A percentile compares a stretch with the other conserved stretches of the same genome.
phyloP scores from a whole-genome alignment of 1,284 basidiomycete species.

The Hypsizygus ulmarius region DNA sequence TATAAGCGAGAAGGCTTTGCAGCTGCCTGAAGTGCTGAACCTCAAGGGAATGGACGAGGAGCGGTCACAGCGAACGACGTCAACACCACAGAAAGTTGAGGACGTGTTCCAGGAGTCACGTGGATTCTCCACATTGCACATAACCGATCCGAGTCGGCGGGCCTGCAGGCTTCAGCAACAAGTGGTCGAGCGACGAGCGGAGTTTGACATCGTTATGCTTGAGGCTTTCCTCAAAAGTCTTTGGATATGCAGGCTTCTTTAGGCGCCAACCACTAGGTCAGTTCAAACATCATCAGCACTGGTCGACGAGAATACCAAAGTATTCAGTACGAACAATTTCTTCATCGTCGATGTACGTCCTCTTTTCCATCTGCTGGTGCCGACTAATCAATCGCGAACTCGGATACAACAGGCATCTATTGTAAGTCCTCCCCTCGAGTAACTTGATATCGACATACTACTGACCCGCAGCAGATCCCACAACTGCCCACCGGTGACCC shows the following conservation, averaged over 20 bases:
- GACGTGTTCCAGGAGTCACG: not conserved
- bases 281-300: slow-evolving; percentile 47
- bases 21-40: no score
- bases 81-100: no score
- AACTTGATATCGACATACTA: slow-evolving; percentile 21
- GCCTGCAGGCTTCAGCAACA: no score
- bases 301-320: slow-evolving; percentile 58
- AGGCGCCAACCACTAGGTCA: slow-evolving; percentile 65
- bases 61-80: not conserved
- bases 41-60: no score
- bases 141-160: no score
- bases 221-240: no score
- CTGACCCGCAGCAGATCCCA: slow-evolving; percentile 27
- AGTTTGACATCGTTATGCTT: no score
- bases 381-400: slow-evolving; percentile 3
- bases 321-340: slow-evolving; percentile 57
- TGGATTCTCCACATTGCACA: no score
- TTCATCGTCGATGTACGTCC: slow-evolving; percentile 39
- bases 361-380: slow-evolving; percentile 1
- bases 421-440: slow-evolving; percentile 19
- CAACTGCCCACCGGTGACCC: slow-evolving; percentile 53
- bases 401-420: slow-evolving; percentile 31
- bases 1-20: not conserved
- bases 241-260: slow-evolving; percentile 27
- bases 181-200: no score